A percentile compares a stretch with the other conserved stretches of the same genome.
phyloP scores from a whole-genome alignment of 441 rosid genomes.

The Arabidopsis hybrid region DNA sequence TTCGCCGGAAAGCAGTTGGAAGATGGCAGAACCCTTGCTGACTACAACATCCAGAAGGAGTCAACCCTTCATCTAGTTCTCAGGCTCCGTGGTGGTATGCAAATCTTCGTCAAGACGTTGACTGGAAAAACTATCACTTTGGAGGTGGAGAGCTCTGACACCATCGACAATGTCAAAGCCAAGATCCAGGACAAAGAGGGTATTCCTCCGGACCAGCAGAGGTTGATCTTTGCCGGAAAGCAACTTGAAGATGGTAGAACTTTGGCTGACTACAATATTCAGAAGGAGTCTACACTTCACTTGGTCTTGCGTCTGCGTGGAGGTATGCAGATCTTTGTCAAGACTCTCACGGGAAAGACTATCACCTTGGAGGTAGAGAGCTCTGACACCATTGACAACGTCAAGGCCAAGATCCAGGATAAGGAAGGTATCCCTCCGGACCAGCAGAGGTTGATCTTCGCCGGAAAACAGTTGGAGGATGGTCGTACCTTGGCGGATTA shows the following conservation, averaged over 20 bases:
- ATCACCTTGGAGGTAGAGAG: slow-evolving; percentile 59
- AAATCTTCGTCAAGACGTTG: slow-evolving; percentile 65
- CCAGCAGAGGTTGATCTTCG: slow-evolving; percentile 66
- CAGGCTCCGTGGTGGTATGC: slow-evolving; percentile 71
- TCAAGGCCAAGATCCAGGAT: slow-evolving; percentile 65
- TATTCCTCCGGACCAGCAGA: slow-evolving; percentile 71
- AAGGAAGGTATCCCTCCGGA: slow-evolving; percentile 69
- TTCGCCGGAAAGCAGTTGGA: slow-evolving; percentile 70
- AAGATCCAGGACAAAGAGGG: slow-evolving; percentile 76
- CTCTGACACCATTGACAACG: slow-evolving; percentile 63
- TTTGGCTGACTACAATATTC: slow-evolving; percentile 63
- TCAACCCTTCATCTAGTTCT: slow-evolving; percentile 61
- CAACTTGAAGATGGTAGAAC: slow-evolving; percentile 71
- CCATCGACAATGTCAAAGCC: slow-evolving; percentile 67
- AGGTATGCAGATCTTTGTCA: slow-evolving; percentile 69
- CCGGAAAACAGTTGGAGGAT: slow-evolving; percentile 67
- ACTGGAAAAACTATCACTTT: slow-evolving; percentile 68
- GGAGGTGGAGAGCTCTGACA: slow-evolving; percentile 68
- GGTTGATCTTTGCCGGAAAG: slow-evolving; percentile 65
- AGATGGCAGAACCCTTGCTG: slow-evolving; percentile 66
- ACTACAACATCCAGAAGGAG: slow-evolving; percentile 71
- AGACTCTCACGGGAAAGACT: slow-evolving; percentile 66
- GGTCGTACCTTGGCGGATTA: slow-evolving; percentile 65
- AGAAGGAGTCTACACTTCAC: slow-evolving; percentile 53
- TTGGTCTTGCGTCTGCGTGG: slow-evolving; percentile 63